phyloP scores from a whole-genome alignment of 257 asterid species.

The Sherardia arvensis region DNA sequence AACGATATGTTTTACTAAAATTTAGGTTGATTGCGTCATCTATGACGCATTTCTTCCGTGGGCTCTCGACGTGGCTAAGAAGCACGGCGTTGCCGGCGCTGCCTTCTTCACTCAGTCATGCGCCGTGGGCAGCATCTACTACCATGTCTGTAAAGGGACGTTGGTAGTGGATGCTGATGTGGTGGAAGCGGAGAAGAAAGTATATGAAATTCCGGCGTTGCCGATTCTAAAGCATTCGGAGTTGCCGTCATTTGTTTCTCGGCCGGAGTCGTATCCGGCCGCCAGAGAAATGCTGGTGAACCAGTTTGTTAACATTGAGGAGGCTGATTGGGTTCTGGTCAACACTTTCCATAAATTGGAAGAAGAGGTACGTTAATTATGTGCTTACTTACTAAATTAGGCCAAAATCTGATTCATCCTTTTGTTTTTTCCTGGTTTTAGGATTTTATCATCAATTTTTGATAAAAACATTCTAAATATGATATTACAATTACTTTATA shows the following conservation, averaged over 20 bases:
- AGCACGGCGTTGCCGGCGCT: background rate
- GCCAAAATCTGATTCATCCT: too few species aligned
- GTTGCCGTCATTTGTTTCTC: constrained; percentile 1
- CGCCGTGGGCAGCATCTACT: constrained; percentile 9
- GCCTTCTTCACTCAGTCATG: constrained; percentile 16
- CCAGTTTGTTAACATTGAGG: constrained; percentile 20
- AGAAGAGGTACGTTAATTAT: constrained; percentile 26
- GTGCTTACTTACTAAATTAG: background rate
- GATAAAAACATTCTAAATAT: too few species aligned
- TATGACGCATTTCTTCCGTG: constrained; percentile 19
- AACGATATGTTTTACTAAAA: too few species aligned
- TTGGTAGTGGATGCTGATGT: background rate
- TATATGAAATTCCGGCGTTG: background rate
- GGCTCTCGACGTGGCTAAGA: constrained; percentile 13
- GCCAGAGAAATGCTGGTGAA: background rate
- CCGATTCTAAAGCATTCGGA: background rate
- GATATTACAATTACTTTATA: too few species aligned
- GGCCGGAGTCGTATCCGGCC: constrained; percentile 1
- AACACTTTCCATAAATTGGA: constrained; percentile 31
- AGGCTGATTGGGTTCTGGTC: constrained; percentile 29
- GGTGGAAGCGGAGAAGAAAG: background rate
- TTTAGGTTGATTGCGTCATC: constrained; percentile 9
- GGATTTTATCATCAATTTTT: too few species aligned
- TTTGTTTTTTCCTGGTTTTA: too few species aligned
- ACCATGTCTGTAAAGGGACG: constrained; percentile 10